Base-by-base conservation (phyloP, 2,329 filamentous ascomycete genomes). In the Alternaria burnsii region DNA sequence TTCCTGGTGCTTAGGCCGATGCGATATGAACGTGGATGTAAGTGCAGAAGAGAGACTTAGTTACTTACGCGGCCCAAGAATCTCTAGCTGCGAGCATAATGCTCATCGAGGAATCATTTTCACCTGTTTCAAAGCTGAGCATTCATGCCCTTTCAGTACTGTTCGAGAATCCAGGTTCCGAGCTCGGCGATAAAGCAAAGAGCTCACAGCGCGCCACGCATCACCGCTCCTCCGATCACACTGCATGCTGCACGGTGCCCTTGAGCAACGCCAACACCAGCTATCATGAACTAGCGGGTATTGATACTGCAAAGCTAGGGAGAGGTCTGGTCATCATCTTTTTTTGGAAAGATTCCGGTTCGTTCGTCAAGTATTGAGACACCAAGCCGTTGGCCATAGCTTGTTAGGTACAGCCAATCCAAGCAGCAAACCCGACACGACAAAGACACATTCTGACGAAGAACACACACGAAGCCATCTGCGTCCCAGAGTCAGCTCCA, bases 171-270 rank as follows among this genome's bases (percentile, higher is more conserved):
- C 20, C 16, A 26, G n/a, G 20, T 50, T 50, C 32, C 32, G 46
- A 14, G 30, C 46, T 50, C 32, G 46, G 46, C 46, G 46, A 50
- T 26, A 26, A 38, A n/a, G 46, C 46, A 38, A 36, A 50, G 46
- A 24, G 46, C 46, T 50, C 46, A 50, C 46, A 38, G 46, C 20
- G 46, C 38, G 54, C 46, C 38, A 42, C 46, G 46, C 44, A 43
- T 34, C 24, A 48, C 46, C 44, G 28, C 28, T 42, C 30, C 20
- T 32, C 20, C 34, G n/a, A 56, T 20, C 46, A 48, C 34, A 22
- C 54, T 51, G 54, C 54, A 51, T 42, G 28, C 16, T 56, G 36
- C 53, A 56, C 18, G 44, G 26, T 6, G 16, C 20, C 12, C 1
- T 16, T 9, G 20, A 16, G 36, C 20, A 56, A 26, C 32, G 38